phyloP scores from a whole-genome alignment of 2,329 filamentous ascomycete genomes.

The Lachnellula hyalina region DNA sequence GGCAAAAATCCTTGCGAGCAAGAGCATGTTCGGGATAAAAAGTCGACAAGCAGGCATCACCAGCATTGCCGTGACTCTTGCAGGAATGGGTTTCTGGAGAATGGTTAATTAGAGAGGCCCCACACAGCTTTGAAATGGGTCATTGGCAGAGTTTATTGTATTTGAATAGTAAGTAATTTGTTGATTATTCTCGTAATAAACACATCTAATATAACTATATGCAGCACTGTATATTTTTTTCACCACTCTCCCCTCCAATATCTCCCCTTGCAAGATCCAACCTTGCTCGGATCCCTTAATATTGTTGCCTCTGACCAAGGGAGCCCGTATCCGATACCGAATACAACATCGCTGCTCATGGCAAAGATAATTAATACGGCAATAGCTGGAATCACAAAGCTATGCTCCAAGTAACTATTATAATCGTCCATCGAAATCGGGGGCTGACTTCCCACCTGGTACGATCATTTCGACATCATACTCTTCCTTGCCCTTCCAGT shows the following conservation, averaged over 20 bases:
- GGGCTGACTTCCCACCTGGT: conserved; percentile 26
- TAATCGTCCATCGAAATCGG: conserved; percentile 22
- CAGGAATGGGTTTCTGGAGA: conserved; percentile 63
- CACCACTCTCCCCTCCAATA: conserved; percentile 17
- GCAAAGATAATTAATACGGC: conserved; percentile 22
- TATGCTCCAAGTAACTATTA: conserved; percentile 27
- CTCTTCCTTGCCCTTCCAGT: conserved; percentile 24
- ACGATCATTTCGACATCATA: conserved; percentile 20
- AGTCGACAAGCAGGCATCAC: conserved; percentile 64
- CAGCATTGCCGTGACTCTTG: conserved; percentile 60
- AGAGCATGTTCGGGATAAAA: conserved; percentile 66
- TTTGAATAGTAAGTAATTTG: neutral
- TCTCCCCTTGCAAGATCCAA: conserved; percentile 16
- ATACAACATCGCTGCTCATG: conserved; percentile 19
- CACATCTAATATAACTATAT: conserved; percentile 6
- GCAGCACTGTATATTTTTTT: conserved; percentile 10
- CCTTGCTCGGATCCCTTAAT: conserved; percentile 11
- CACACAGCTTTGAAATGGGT: too few species aligned
- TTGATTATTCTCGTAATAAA: neutral
- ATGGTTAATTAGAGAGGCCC: conserved; percentile 25
- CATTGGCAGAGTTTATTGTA: neutral
- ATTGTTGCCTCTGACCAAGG: conserved; percentile 14
- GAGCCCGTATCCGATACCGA: conserved; percentile 27
- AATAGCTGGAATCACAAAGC: conserved; percentile 24
- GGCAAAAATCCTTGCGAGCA: conserved; percentile 61